Evolutionary conservation across 2,329 filamentous ascomycete genomes (phyloP), one percentile per base, ranked within the genome.

Genomic region (Ascochyta viciae-villosae): DNA sequence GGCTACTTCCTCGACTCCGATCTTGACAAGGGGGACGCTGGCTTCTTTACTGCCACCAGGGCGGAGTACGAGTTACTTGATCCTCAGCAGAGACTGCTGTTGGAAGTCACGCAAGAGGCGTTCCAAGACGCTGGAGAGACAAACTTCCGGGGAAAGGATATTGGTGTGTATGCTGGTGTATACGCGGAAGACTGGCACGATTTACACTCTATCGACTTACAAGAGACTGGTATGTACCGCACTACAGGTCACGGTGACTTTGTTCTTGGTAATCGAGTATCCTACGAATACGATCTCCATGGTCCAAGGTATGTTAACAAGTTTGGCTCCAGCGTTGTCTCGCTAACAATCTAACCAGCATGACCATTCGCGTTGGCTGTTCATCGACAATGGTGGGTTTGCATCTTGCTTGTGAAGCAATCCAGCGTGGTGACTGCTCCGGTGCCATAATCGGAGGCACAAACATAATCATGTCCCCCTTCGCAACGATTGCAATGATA

Each of bases 351-450:
- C 29, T 31, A 31, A 8, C 8, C 13, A 61, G 55, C 47, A 55
- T 76, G 31, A 74, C 66, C 13, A 48, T 77, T 13, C 65, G 71
- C 10, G 77, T 76, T 0, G 76, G 65, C 1, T 78, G 76, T 48
- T 76, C 73, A 0, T 68, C 72, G 0, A 65, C 65, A 22, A 29
- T 77, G 10, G 67, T 27, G 54, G 73, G 54, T 19, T 67, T 63
- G 54, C 64, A 68, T 41, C 27, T 59, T 16, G 68, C 68, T 1
- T 62, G 56, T 19, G 5, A 13, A n/a, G 57, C 63, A 0, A 40
- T 71, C 4, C 8, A 19, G 3, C 33, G 27, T 1, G 63, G 64
- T 1, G 61, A 64, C n/a, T 65, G 57, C 22, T 23, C 29, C 0
- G n/a, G 49, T 7, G 65, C 65, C 3, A 50, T 70, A 6, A 60